These are phyloP conservation scores for Pulveroboletus sp. DNA, from an alignment of 768 basidiomycete genomes.

Conservation along the genomic window DNA sequence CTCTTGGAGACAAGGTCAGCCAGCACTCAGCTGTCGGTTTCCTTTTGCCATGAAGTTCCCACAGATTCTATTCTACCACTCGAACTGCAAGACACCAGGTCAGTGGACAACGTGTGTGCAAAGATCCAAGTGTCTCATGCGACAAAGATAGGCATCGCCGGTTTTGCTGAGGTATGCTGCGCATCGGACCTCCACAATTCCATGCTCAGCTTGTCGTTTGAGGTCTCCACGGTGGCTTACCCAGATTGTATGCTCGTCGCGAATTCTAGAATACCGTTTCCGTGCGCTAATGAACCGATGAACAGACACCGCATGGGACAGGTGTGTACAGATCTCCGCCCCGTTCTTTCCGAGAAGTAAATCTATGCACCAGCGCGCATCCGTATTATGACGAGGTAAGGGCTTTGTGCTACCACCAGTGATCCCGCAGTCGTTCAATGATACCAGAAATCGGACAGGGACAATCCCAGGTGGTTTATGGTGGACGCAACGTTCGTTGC, in stretches of 20 bases:
- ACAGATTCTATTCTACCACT: conserved; percentile 84
- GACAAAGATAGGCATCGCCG: conserved; percentile 62
- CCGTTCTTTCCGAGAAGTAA: conserved; percentile 5
- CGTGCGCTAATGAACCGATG: conserved; percentile 5
- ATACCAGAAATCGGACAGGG: conserved; percentile 70
- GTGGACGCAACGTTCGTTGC: conserved; percentile 71
- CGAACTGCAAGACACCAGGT: conserved; percentile 84
- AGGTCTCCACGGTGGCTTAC: conserved; percentile 84
- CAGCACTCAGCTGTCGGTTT: background rate
- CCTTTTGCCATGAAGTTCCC: background rate
- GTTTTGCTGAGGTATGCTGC: conserved; percentile 68
- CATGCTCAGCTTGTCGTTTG: conserved; percentile 5
- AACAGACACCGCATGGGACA: conserved; percentile 87
- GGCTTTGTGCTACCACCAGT: background rate
- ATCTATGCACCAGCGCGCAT: conserved; percentile 45
- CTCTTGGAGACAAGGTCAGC: conserved; percentile 65
- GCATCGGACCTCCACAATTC: background rate
- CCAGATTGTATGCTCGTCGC: conserved; percentile 68
- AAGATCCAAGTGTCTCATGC: conserved; percentile 4
- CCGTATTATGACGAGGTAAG: conserved; percentile 79
- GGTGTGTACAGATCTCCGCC: conserved; percentile 42
- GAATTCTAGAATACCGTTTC: conserved; percentile 1
- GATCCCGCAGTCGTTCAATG: background rate
- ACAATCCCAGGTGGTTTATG: conserved; percentile 91
- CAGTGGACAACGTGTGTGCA: conserved; percentile 10